These are phyloP conservation scores for Luzula sylvatica DNA, from an alignment of 176 grass and related monocot species.

Conservation along the genomic window DNA sequence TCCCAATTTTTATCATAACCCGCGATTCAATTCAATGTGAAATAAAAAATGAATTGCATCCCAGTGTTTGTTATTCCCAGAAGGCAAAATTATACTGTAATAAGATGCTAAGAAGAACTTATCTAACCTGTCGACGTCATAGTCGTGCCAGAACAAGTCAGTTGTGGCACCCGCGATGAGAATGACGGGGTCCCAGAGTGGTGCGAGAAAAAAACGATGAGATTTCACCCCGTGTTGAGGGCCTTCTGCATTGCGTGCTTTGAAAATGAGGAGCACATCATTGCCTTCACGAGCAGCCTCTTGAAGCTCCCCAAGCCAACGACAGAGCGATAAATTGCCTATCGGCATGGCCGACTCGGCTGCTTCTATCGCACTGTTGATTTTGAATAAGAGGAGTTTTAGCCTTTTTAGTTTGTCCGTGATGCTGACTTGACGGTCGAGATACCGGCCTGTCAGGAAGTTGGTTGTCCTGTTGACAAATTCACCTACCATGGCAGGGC, in stretches of 20 bases:
- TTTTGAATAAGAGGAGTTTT: conserved; percentile 17
- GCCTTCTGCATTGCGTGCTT: not conserved
- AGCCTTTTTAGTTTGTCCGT: conserved; percentile 3
- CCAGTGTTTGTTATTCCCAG: no score
- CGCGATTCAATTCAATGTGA: no score
- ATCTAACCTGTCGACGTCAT: not conserved
- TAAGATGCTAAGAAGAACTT: no score
- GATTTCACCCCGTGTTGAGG: not conserved
- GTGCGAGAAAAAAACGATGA: conserved; percentile 1
- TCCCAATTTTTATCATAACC: no score
- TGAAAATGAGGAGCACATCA: conserved; percentile 13
- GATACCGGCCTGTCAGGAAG: conserved; percentile 1
- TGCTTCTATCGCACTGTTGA: conserved; percentile 17
- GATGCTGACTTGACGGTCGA: not conserved
- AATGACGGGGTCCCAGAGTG: conserved; percentile 3
- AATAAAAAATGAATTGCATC: no score
- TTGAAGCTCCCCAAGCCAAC: conserved; percentile 11
- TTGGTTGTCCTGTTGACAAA: conserved; percentile 11
- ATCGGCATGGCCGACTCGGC: conserved; percentile 15
- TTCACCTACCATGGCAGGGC: conserved; percentile 14
- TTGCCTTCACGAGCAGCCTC: not conserved
- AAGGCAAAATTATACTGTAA: no score
- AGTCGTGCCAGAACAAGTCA: conserved; percentile 19
- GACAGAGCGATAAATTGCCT: conserved; percentile 14
- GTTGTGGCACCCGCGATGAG: not conserved